Base-by-base conservation (phyloP, 345 rosid species). In the Salix udensis region DNA sequence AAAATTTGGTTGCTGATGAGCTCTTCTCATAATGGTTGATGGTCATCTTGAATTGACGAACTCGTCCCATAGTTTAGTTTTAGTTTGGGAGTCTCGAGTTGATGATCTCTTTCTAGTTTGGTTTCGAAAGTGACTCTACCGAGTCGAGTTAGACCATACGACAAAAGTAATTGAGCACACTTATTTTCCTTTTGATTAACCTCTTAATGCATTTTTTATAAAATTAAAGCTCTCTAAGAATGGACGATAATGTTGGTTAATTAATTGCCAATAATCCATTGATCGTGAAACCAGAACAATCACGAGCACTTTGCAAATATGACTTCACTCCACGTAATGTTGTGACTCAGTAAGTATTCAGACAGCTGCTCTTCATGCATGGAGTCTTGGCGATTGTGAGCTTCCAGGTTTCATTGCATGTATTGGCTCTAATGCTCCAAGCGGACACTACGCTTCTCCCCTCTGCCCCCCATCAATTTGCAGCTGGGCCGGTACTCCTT, bases 311-410 rank as follows among this genome's bases (percentile, higher is more conserved):
- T 7, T 53, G 60, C 60, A 18, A 18, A 19, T 19, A 53, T 53
- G 23, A 44, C 30, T 68, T 68, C 31, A 44, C 52, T 24, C 74
- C 87, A 84, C 85, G 85, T 74, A 71, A 70, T 74, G 70, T 3
- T 16, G 53, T 21, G 70, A 30, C 7, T 12, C 14, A 6, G 76
- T 3, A 65, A 65, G 55, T 6, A 28, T 34, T 18, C 2, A 64
- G 81, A 82, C 83, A 82, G 66, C 64, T 85, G 87, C 65, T 71
- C 24, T 72, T 50, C 87, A 82, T 85, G 85, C 85, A 82, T 55
- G 77, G 70, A 30, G 73, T 36, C 62, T 77, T 53, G 83, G 65
- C 37, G 65, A 71, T 24, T 50, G 81, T 62, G 76, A 55, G 18
- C 40, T 71, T 79, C 67, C 74, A 72, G 23, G 70, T 71, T 30